These are phyloP conservation scores for Venturia oleaginea DNA, from an alignment of 2,329 filamentous ascomycete species.

Conservation along the genomic window DNA sequence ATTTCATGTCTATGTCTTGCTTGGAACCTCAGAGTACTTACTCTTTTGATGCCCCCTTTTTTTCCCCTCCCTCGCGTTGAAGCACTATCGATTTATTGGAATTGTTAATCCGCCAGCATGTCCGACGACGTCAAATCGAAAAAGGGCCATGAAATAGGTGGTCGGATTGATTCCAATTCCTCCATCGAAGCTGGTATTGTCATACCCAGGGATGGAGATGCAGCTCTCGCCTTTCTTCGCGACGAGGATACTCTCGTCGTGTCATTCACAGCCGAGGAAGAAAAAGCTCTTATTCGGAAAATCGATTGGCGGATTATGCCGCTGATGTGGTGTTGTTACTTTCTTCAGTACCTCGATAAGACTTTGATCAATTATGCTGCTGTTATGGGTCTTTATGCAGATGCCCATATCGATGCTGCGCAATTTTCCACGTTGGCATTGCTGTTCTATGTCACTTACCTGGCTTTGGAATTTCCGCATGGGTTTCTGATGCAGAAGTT, in stretches of 20 bases:
- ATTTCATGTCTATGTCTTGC: background rate
- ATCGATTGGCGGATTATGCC: conserved; percentile 31
- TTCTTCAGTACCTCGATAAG: conserved; percentile 33
- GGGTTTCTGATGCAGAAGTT: conserved; percentile 16
- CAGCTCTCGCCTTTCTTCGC: background rate
- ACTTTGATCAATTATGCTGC: conserved; percentile 33
- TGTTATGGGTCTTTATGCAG: conserved; percentile 31
- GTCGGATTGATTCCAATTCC: background rate
- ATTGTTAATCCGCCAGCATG: background rate
- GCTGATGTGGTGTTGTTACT: conserved; percentile 31
- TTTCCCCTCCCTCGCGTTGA: background rate
- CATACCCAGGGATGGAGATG: background rate
- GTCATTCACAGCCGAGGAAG: conserved; percentile 22
- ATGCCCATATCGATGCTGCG: conserved; percentile 25
- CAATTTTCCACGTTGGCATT: conserved; percentile 22
- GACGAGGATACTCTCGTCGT: conserved; percentile 14
- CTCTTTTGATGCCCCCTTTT: background rate
- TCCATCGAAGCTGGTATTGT: background rate
- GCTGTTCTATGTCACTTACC: conserved; percentile 18
- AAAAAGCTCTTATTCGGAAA: conserved; percentile 21
- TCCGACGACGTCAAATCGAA: background rate
- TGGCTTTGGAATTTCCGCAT: conserved; percentile 21
- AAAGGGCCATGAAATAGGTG: background rate
- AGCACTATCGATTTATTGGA: background rate
- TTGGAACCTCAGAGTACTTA: background rate